These are phyloP conservation scores for Trichoderma gracile DNA, from an alignment of 2,329 filamentous ascomycete species.

Conservation along the genomic window DNA sequence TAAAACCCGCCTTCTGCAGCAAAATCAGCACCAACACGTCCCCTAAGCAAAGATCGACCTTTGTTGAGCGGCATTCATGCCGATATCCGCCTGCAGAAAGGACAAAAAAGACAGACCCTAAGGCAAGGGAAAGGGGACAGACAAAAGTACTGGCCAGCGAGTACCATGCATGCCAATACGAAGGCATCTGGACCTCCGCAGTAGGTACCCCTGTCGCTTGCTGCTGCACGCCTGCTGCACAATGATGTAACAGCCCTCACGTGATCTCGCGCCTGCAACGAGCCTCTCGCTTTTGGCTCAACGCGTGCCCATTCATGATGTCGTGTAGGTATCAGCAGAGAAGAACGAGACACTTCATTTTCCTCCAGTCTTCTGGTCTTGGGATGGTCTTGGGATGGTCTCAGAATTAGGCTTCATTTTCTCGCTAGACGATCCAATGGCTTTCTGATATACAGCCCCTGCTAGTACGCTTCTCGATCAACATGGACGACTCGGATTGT, in stretches of 20 bases:
- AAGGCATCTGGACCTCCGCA: background rate
- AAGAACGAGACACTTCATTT: background rate
- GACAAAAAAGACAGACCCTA: too few species aligned
- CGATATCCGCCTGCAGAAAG: background rate
- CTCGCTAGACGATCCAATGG: background rate
- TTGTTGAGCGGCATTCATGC: background rate
- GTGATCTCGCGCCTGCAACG: conserved; percentile 21
- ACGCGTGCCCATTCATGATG: conserved; percentile 8
- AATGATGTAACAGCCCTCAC: background rate
- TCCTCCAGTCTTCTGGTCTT: background rate
- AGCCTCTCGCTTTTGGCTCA: background rate
- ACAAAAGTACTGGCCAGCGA: background rate
- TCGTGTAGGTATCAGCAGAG: background rate
- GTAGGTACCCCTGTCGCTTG: background rate
- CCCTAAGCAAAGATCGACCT: background rate
- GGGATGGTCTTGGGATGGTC: background rate
- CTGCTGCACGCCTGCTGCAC: conserved; percentile 1
- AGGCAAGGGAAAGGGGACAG: too few species aligned
- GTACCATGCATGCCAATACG: background rate
- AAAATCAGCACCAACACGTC: background rate
- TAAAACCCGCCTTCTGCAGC: background rate
- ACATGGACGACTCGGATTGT: conserved; percentile 44
- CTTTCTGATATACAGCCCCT: background rate
- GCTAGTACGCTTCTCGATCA: background rate
- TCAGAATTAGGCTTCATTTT: background rate